Base-by-base conservation (phyloP, 257 asterid genomes). In the Salvia miltiorrhiza region DNA sequence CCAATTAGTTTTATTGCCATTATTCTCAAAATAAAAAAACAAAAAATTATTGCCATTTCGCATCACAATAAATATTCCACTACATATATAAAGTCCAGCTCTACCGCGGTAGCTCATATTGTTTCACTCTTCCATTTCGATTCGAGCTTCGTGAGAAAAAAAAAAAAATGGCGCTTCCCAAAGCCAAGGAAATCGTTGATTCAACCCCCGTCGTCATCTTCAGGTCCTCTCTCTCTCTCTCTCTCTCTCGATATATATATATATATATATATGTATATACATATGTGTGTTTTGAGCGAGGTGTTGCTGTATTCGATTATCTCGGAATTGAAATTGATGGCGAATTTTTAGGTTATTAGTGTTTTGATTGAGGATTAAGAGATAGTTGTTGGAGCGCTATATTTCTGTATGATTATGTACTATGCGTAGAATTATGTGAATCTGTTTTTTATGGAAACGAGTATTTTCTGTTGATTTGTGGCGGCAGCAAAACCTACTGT, bases 171-270 rank as follows among this genome's bases (percentile, higher is more conserved):
- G 89, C 96, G 61, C 76, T 81, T 32, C 52, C 83, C 24, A 93
- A 93, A 80, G 96, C 97, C 2, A 88, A 90, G 86, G 97, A 93
- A 69, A 77, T 83, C 54, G 87, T 88, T 65, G 65, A 93, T 17
- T 21, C 88, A 1, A 84, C 82, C 13, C 73, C 94, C 14, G 96
- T 87, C 69, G 87, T 85, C 71, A 84, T 93, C 67, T 93, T 90
- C 90, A 93, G 98, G 97, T 90, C 0, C 60, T 10, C 65, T 54
- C 24, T 67, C 60, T 20, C 65, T 41, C 61, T 43, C 47, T 50
- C 33, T 17, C 9, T 30, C 3, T 60, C 26, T 64, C 45, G 39
- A 5, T 55, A 5, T 37, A 7, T 49, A 17, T 50, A 2, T 8
- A 2, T 49, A 19, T 8, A 49, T 4, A 1, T 19, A n/a, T 16